Base-by-base conservation (phyloP, 495 filamentous ascomycete genomes). In the Xylaria telfairii region DNA sequence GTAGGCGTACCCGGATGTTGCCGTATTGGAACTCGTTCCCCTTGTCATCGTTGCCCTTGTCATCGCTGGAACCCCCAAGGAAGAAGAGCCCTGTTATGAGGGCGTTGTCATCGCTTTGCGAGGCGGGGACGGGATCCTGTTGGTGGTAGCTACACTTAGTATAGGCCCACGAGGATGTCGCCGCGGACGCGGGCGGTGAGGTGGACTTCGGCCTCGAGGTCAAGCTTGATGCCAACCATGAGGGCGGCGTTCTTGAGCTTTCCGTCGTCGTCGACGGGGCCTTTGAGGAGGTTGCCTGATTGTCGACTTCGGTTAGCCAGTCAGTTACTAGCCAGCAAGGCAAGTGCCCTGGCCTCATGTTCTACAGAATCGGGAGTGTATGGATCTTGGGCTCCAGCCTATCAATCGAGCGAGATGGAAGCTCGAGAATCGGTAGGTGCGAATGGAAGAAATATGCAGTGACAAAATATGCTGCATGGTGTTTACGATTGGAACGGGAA, bases 181-280 rank as follows among this genome's bases (percentile, higher is more conserved):
- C 81, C 81, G 42, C 79, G 71, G 53, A 83, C 73, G 69, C 81
- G 71, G 28, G 81, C 81, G 4, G 81, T 83, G 62, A 83, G 72
- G 67, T 83, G 81, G 37, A 83, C 77, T 59, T 83, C 81, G 24
- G 81, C 81, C 71, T 83, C 81, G 41, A 83, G 71, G 71, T 83
- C 81, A 49, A 83, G 73, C 74, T 83, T 83, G 78, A 83, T 82
- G 57, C 81, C 81, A 42, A 83, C 75, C 75, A 82, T 75, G 63
- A 83, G 74, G 21, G 79, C 80, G 19, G 81, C 80, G 51, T 76
- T 77, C 72, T 81, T 83, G 60, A 82, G 74, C 65, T 81, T 78
- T 41, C 81, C 81, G 9, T 80, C 73, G 28, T 81, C 78, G 68
- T 83, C 80, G 21, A 76, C 72, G 30, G 81, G 74, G 30, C 81